Conservation (phyloP, 768 basidiomycete genomes). For the Mycena venus region DNA sequence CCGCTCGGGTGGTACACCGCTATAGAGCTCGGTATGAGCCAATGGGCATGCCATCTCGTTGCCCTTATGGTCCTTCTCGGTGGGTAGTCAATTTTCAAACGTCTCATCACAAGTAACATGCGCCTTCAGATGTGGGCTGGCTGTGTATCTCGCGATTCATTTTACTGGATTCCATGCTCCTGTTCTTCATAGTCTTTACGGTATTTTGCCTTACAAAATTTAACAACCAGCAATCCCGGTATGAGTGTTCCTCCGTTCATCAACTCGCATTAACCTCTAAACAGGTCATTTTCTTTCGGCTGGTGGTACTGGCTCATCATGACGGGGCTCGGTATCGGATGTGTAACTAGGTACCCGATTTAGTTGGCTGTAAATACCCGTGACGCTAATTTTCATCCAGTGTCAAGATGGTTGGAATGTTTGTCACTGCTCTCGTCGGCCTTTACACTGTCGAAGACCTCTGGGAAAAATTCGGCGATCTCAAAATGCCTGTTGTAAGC, state of each 20-base stretch:
- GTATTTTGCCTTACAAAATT: slow-evolving; percentile 96
- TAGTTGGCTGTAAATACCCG: not conserved
- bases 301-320: slow-evolving; percentile 47
- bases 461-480: slow-evolving; percentile 98
- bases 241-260: slow-evolving; percentile 45
- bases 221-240: slow-evolving; percentile 97
- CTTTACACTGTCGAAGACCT: slow-evolving; percentile 97
- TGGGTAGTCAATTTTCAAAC: slow-evolving; percentile 50
- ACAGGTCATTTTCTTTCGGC: slow-evolving; percentile 91
- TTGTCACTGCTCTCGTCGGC: slow-evolving; percentile 95
- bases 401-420: slow-evolving; percentile 96
- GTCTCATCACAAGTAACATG: not conserved
- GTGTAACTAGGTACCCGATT: slow-evolving; percentile 81
- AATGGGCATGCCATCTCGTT: slow-evolving; percentile 90
- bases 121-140: slow-evolving; percentile 89
- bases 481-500: slow-evolving; percentile 90
- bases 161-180: slow-evolving; percentile 95
- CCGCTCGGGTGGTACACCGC: slow-evolving; percentile 99
- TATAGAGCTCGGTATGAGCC: slow-evolving; percentile 92
- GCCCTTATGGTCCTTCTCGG: slow-evolving; percentile 95
- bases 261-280: slow-evolving; percentile 21
- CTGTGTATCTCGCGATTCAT: slow-evolving; percentile 97
- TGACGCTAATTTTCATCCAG: slow-evolving; percentile 52
- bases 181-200: slow-evolving; percentile 98
- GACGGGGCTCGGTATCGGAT: slow-evolving; percentile 66